Evolutionary conservation across 1,284 basidiomycete genomes (phyloP).

Genomic region (Pholiota adiposa): DNA sequence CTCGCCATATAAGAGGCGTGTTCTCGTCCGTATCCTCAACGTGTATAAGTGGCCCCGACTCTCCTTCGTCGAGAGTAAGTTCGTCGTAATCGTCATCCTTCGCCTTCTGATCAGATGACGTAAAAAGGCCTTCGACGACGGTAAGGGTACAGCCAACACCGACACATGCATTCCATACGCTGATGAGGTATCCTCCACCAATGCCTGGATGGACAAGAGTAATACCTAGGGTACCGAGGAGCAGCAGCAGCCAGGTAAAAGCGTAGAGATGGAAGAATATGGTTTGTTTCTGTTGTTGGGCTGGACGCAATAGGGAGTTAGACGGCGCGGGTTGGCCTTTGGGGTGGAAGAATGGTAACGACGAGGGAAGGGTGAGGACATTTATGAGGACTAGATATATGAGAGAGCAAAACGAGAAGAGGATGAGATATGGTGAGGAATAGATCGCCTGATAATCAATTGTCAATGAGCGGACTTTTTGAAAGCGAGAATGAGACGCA

Average conservation of each 20-base stretch:
- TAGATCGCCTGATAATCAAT: conserved; percentile 56
- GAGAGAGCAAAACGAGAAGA: conserved; percentile 52
- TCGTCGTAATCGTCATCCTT: conserved; percentile 15
- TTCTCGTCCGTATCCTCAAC: conserved; percentile 44
- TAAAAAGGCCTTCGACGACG: conserved; percentile 39
- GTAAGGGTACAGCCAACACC: conserved; percentile 53
- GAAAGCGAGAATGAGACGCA: conserved; percentile 37
- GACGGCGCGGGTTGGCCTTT: conserved; percentile 11
- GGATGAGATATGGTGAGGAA: conserved; percentile 55
- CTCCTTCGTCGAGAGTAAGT: neutral
- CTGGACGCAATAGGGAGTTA: conserved; percentile 16
- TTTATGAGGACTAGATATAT: conserved; percentile 52
- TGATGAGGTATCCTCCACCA: conserved; percentile 61
- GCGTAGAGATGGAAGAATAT: conserved; percentile 53
- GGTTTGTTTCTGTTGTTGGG: conserved; percentile 39
- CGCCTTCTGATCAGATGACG: neutral
- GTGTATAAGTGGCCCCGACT: neutral
- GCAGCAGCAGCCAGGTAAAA: conserved; percentile 61
- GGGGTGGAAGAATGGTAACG: conserved; percentile 25
- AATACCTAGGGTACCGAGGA: conserved; percentile 50
- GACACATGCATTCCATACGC: conserved; percentile 56
- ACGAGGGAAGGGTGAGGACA: conserved; percentile 40
- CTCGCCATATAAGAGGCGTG: conserved; percentile 36
- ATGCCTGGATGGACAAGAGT: conserved; percentile 41
- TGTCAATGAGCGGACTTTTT: neutral